These are phyloP conservation scores for Knoxdaviesia capensis DNA, from an alignment of 2,329 filamentous ascomycete species.

Conservation along the genomic window DNA sequence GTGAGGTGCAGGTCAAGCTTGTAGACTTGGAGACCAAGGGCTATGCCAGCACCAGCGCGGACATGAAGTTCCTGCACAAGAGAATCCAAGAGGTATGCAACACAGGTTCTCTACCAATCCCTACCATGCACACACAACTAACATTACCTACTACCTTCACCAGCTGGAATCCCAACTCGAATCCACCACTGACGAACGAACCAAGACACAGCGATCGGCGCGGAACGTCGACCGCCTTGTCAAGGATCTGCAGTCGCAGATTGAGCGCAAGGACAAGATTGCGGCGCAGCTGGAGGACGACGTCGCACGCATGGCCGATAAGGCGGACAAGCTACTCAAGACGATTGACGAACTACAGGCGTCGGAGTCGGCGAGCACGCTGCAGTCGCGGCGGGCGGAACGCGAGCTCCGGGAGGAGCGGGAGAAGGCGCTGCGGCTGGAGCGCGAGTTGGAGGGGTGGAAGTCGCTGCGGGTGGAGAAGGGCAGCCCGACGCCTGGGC, in stretches of 20 bases:
- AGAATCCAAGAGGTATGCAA: constrained; percentile 76
- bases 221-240: constrained; percentile 88
- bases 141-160: constrained; percentile 8
- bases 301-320: constrained; percentile 68
- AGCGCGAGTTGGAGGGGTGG: constrained; percentile 71
- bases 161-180: constrained; percentile 81
- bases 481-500: constrained; percentile 15
- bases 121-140: constrained; percentile 6
- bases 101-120: background rate
- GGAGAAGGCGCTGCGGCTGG: constrained; percentile 63
- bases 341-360: constrained; percentile 90
- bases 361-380: constrained; percentile 62
- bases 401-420: constrained; percentile 76
- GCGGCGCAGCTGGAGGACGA: constrained; percentile 68
- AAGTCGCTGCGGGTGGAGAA: constrained; percentile 57
- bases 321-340: constrained; percentile 69
- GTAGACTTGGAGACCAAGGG: constrained; percentile 95
- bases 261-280: constrained; percentile 83
- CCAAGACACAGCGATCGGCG: constrained; percentile 65
- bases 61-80: constrained; percentile 86
- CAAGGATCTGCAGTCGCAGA: constrained; percentile 78
- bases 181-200: constrained; percentile 57
- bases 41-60: constrained; percentile 82
- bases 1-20: constrained; percentile 73
- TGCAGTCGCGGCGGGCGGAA: constrained; percentile 69